Evolutionary conservation across 768 basidiomycete genomes (phyloP).

Genomic region (Naganishia onofrii): DNA sequence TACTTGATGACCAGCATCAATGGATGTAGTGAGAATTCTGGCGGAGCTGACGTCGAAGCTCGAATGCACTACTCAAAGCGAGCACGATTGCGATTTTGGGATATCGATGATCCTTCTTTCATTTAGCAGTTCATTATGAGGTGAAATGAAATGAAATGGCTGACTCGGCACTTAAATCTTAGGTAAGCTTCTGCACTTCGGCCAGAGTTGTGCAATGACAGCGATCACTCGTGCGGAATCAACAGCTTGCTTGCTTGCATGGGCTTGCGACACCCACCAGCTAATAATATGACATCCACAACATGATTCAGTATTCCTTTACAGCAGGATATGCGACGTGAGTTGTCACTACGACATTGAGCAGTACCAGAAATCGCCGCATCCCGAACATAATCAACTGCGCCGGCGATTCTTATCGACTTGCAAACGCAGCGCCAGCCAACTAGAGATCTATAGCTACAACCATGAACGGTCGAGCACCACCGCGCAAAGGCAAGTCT

Average conservation of each 20-base stretch:
- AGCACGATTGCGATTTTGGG: background rate
- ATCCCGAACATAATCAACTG: background rate
- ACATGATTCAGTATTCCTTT: no score
- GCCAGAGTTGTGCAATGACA: constrained; percentile 3
- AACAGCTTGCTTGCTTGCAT: background rate
- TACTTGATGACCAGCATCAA: constrained; percentile 22
- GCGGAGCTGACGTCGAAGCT: background rate
- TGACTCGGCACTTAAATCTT: constrained; percentile 1
- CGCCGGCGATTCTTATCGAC: background rate
- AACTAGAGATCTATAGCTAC: background rate
- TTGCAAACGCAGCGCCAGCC: background rate
- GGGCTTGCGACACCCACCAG: no score
- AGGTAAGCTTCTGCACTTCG: background rate
- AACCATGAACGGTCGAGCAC: constrained; percentile 29
- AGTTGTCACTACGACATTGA: background rate
- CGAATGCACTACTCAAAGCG: background rate
- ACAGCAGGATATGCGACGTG: background rate
- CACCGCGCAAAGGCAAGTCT: constrained; percentile 31
- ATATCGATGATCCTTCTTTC: no score
- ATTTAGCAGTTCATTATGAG: constrained; percentile 1
- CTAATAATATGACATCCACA: no score
- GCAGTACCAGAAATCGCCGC: background rate
- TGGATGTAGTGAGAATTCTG: background rate
- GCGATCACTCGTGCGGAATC: background rate
- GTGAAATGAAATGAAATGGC: constrained; percentile 19